Conservation (phyloP, 495 filamentous ascomycete species). For the Penicillium parvum region DNA sequence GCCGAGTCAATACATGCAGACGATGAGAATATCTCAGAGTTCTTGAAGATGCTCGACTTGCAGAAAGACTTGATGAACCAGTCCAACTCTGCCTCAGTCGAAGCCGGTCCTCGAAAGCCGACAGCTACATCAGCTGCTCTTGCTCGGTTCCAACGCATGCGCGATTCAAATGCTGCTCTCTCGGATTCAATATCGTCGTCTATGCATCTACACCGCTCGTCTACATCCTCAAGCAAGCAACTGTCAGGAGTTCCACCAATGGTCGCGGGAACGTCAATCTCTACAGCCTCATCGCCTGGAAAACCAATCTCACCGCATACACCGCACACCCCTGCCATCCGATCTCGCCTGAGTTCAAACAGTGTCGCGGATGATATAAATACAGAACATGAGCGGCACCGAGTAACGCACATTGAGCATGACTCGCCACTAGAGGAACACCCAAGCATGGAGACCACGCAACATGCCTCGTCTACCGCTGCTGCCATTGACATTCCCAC, state of each 20-base stretch:
- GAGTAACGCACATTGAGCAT: slow-evolving; percentile 26
- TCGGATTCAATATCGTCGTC: slow-evolving; percentile 88
- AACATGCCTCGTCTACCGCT: slow-evolving; percentile 46
- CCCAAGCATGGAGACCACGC: slow-evolving; percentile 33
- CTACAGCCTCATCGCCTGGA: slow-evolving; percentile 80
- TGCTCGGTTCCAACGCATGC: slow-evolving; percentile 74
- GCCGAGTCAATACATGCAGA: slow-evolving; percentile 78
- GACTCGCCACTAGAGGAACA: slow-evolving; percentile 38
- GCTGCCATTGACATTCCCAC: slow-evolving; percentile 80
- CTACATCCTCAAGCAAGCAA: slow-evolving; percentile 78
- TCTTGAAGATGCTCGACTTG: slow-evolving; percentile 78
- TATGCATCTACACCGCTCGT: slow-evolving; percentile 74
- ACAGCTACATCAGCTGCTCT: slow-evolving; percentile 60
- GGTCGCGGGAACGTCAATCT: slow-evolving; percentile 76
- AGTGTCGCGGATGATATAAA: slow-evolving; percentile 72
- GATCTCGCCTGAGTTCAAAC: slow-evolving; percentile 84
- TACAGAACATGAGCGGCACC: slow-evolving; percentile 19
- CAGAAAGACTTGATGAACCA: slow-evolving; percentile 75
- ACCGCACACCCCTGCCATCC: slow-evolving; percentile 88
- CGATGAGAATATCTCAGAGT: slow-evolving; percentile 89
- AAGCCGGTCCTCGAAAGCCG: slow-evolving; percentile 55
- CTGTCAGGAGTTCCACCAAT: slow-evolving; percentile 78
- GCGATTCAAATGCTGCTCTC: slow-evolving; percentile 77
- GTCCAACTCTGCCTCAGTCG: slow-evolving; percentile 47
- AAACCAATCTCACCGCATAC: slow-evolving; percentile 93